phyloP scores from a whole-genome alignment of 257 asterid species.

The Buddleja alternifolia region DNA sequence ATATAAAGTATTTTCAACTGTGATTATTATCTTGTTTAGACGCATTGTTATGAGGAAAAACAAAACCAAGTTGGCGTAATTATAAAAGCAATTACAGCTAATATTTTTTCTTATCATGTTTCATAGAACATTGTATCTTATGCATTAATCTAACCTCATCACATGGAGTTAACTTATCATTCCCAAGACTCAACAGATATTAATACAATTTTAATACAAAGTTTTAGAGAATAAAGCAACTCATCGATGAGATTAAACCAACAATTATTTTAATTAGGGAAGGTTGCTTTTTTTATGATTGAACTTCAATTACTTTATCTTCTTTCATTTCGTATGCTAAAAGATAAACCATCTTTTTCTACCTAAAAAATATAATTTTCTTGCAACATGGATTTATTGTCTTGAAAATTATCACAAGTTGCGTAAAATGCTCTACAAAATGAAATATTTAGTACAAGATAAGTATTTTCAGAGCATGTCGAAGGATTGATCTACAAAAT shows the following conservation, averaged over 20 bases:
- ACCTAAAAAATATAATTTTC: background rate
- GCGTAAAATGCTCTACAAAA: background rate
- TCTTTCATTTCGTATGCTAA: constrained; percentile 8
- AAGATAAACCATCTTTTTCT: constrained; percentile 5
- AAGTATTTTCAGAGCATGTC: no score
- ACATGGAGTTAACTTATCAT: constrained; percentile 28
- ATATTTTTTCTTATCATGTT: constrained; percentile 11
- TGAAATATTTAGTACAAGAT: no score
- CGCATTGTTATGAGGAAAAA: background rate
- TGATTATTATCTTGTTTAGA: no score
- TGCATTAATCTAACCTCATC: constrained; percentile 15
- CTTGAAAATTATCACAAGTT: no score
- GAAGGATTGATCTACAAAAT: no score
- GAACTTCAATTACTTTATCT: background rate
- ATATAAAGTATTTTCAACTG: no score
- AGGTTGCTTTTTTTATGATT: background rate
- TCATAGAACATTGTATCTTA: constrained; percentile 21
- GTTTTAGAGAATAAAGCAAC: constrained; percentile 20
- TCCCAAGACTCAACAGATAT: constrained; percentile 27
- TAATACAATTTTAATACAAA: constrained; percentile 8
- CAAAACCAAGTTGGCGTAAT: constrained; percentile 12
- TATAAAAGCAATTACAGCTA: constrained; percentile 16
- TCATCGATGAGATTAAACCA: constrained; percentile 4
- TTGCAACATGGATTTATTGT: constrained; percentile 23
- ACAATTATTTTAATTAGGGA: background rate